phyloP scores from a whole-genome alignment of 768 basidiomycete species.

The Trametes elegans region DNA sequence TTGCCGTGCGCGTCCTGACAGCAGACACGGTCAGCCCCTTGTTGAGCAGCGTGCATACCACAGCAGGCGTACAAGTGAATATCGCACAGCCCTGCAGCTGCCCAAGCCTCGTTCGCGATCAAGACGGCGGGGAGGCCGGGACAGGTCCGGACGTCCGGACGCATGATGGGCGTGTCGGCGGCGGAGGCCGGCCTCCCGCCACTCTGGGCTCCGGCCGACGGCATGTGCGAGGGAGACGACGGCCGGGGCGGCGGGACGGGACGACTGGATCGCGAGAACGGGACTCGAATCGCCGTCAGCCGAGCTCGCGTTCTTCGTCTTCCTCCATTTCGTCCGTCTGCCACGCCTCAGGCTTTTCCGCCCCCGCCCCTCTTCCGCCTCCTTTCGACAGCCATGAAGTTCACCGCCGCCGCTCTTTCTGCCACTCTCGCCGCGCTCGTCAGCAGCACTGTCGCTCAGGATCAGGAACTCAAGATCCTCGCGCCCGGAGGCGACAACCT shows the following conservation, averaged over 20 bases:
- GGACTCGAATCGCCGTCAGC: slow-evolving; percentile 1
- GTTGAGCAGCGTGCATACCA: too few species aligned
- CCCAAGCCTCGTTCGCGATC: too few species aligned
- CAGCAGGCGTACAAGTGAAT: too few species aligned
- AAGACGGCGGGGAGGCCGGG: too few species aligned
- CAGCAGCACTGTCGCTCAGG: slow-evolving; percentile 39
- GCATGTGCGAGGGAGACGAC: background rate
- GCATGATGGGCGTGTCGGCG: background rate
- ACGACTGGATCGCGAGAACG: too few species aligned
- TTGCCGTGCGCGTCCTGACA: too few species aligned
- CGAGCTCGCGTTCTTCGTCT: background rate
- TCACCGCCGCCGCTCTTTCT: slow-evolving; percentile 31
- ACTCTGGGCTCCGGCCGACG: background rate
- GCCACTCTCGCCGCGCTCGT: slow-evolving; percentile 39
- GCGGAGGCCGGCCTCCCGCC: background rate
- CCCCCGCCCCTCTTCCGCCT: slow-evolving; percentile 4
- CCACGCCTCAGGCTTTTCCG: slow-evolving; percentile 11
- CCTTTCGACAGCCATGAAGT: slow-evolving; percentile 31
- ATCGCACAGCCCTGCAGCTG: too few species aligned
- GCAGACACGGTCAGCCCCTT: too few species aligned
- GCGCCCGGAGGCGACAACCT: slow-evolving; percentile 39
- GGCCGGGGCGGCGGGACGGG: background rate
- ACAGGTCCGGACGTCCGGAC: too few species aligned
- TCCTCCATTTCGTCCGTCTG: slow-evolving; percentile 5
- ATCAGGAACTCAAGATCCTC: slow-evolving; percentile 45